phyloP scores from a whole-genome alignment of 169 alveolate species.

The Sarcocystis neurona region DNA sequence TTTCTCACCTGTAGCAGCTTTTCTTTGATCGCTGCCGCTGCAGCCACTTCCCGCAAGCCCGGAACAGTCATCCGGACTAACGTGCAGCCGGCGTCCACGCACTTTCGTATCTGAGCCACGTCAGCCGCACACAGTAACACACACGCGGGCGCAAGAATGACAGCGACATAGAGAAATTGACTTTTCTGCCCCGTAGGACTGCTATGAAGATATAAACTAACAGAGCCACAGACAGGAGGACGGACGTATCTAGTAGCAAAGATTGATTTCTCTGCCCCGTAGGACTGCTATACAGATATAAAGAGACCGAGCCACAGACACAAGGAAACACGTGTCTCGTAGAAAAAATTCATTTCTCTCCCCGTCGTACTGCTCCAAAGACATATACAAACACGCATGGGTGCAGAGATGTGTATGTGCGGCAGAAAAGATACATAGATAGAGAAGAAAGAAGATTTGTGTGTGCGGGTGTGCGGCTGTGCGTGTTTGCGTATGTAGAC shows the following conservation, averaged over 20 bases:
- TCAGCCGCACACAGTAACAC: too few relatives aligned
- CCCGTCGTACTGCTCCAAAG: background rate
- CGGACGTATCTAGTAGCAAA: background rate
- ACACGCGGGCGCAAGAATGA: background rate
- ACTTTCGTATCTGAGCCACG: constrained; percentile 66
- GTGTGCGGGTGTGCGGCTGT: background rate
- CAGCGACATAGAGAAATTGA: background rate
- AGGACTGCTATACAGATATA: background rate
- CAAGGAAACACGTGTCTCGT: background rate
- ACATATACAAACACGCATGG: background rate
- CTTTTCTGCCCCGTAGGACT: background rate
- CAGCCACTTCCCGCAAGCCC: constrained; percentile 79
- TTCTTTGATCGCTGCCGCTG: constrained; percentile 60
- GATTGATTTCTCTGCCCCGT: background rate
- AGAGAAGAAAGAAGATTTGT: background rate
- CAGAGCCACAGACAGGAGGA: too few relatives aligned
- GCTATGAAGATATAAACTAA: background rate
- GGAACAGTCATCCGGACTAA: constrained; percentile 81
- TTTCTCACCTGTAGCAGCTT: background rate
- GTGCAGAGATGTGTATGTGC: background rate
- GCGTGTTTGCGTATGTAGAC: background rate
- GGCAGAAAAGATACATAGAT: background rate
- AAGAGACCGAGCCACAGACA: too few relatives aligned
- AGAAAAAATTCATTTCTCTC: background rate
- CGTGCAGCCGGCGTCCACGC: constrained; percentile 80